Percentiles rank a stretch among this genome's conserved stretches.
Evolutionary conservation across 202 grass and related monocot genomes (phyloP).

Genomic region (Setaria viridis): DNA sequence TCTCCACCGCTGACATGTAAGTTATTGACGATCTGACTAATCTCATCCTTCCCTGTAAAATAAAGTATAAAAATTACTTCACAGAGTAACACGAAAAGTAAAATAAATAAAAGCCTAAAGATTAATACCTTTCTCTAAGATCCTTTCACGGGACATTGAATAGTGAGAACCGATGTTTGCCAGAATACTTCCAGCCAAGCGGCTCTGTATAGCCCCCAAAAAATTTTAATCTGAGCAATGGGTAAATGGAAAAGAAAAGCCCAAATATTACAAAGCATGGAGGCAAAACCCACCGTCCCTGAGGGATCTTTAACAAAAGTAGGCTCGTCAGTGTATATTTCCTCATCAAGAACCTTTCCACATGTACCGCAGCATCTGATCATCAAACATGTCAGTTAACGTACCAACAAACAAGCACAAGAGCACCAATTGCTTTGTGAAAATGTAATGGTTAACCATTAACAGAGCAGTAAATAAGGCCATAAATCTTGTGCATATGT

Average conservation of each 20-base stretch:
- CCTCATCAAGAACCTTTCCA: slow-evolving; percentile 89
- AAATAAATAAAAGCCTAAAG: slow-evolving; percentile 23
- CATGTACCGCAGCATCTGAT: slow-evolving; percentile 74
- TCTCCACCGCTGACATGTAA: slow-evolving; percentile 82
- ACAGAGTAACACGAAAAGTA: not conserved
- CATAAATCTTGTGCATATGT: not conserved
- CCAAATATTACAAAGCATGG: slow-evolving; percentile 13
- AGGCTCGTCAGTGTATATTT: slow-evolving; percentile 66
- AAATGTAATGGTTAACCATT: slow-evolving; percentile 10
- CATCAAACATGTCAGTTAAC: slow-evolving; percentile 46
- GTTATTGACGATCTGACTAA: slow-evolving; percentile 70
- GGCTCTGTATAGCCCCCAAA: slow-evolving; percentile 59
- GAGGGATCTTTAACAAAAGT: slow-evolving; percentile 60
- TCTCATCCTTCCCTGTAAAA: slow-evolving; percentile 83
- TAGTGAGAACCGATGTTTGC: slow-evolving; percentile 69
- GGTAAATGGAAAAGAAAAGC: slow-evolving; percentile 30
- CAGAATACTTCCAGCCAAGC: slow-evolving; percentile 65
- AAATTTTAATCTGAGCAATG: slow-evolving; percentile 31
- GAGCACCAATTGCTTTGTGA: not conserved
- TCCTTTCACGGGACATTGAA: slow-evolving; percentile 88
- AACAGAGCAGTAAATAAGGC: not conserved
- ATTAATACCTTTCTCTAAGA: slow-evolving; percentile 66
- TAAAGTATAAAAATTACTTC: slow-evolving; percentile 25
- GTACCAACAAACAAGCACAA: slow-evolving; percentile 17
- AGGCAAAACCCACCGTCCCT: slow-evolving; percentile 58